phyloP scores from a whole-genome alignment of 176 grass and related monocot genomes.

The Aegilops speltoides region DNA sequence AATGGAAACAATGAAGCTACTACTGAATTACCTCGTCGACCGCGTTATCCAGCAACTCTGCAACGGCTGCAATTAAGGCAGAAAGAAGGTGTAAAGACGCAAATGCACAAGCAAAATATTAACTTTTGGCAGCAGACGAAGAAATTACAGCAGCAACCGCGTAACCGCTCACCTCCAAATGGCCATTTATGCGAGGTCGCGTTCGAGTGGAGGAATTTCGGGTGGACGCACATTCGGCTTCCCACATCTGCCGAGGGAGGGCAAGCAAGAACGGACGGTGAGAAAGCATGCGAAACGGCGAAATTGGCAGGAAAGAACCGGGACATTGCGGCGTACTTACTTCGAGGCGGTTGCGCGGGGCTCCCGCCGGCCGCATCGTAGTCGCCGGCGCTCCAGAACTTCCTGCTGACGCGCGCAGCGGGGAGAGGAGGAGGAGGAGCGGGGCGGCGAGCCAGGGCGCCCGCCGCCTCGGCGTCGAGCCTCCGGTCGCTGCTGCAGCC shows the following conservation, averaged over 20 bases:
- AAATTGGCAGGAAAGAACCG: neutral
- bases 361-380: conserved; percentile 23
- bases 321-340: neutral
- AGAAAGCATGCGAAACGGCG: neutral
- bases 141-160: neutral
- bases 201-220: conserved; percentile 74
- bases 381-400: conserved; percentile 67
- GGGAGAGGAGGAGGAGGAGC: neutral
- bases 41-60: conserved; percentile 63
- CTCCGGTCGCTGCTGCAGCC: neutral
- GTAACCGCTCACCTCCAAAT: conserved; percentile 50
- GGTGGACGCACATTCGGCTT: conserved; percentile 57
- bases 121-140: neutral
- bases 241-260: conserved; percentile 25
- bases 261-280: neutral
- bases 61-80: conserved; percentile 40
- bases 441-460: neutral
- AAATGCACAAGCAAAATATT: neutral
- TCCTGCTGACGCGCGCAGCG: conserved; percentile 23
- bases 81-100: neutral
- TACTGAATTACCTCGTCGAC: conserved; percentile 52
- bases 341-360: conserved; percentile 11
- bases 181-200: conserved; percentile 76
- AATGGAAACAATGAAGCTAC: neutral
- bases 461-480: neutral